These are phyloP conservation scores for Neurospora tetraspora DNA, from an alignment of 495 filamentous ascomycete species.

Conservation along the genomic window DNA sequence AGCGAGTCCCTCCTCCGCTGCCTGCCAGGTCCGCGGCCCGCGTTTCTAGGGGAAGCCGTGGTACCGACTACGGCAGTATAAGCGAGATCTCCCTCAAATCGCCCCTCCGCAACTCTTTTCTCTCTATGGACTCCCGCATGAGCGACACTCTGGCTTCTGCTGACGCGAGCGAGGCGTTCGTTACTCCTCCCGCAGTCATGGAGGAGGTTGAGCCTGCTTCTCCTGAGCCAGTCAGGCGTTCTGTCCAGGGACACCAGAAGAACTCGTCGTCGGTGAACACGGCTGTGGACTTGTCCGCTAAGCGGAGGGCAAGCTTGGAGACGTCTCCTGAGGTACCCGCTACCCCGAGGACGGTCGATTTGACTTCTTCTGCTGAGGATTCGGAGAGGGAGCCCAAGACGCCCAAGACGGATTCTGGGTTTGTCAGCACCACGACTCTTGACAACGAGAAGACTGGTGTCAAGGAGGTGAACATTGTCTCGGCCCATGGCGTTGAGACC, in stretches of 20 bases:
- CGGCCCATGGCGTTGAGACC: neutral
- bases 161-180: constrained; percentile 6
- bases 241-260: constrained; percentile 15
- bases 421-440: neutral
- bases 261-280: constrained; percentile 25
- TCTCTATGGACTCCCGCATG: constrained; percentile 10
- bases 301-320: neutral
- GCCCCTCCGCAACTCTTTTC: constrained; percentile 22
- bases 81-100: constrained; percentile 23
- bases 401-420: constrained; percentile 14
- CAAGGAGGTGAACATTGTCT: constrained; percentile 9
- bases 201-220: constrained; percentile 3
- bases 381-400: constrained; percentile 23
- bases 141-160: constrained; percentile 1
- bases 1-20: constrained; percentile 54
- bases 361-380: constrained; percentile 19
- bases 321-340: constrained; percentile 5
- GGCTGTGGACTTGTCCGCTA: constrained; percentile 7
- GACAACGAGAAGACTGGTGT: neutral
- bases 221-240: neutral
- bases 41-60: constrained; percentile 29
- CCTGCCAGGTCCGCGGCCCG: constrained; percentile 51
- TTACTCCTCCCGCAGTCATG: neutral
- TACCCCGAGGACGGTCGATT: constrained; percentile 10
- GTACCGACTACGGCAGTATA: constrained; percentile 12